Conservation (phyloP, 2,329 filamentous ascomycete species). For the Ambrosiella xylebori region DNA sequence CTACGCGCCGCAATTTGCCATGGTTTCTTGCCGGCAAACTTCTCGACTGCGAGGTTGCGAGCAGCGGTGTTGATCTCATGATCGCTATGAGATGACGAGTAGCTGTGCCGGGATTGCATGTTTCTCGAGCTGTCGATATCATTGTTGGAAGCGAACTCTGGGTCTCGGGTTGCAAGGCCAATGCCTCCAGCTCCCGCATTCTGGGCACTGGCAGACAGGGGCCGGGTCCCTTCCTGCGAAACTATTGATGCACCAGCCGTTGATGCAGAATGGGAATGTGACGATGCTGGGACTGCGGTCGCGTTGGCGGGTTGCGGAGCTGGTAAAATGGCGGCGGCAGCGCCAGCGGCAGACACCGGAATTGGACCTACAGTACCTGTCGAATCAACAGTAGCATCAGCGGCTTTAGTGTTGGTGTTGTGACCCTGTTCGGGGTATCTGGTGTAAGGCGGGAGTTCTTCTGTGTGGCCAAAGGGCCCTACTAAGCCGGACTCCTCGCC, state of each 20-base stretch:
- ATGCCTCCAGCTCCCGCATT: constrained; percentile 41
- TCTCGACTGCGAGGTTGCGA: constrained; percentile 27
- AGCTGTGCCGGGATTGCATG: constrained; percentile 34
- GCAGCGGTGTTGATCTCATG: constrained; percentile 38
- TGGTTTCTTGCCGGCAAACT: constrained; percentile 27
- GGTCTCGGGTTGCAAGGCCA: constrained; percentile 42
- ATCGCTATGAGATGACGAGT: constrained; percentile 32
- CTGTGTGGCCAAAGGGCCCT: constrained; percentile 72
- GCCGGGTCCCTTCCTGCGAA: not conserved
- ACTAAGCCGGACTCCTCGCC: constrained; percentile 86
- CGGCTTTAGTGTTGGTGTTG: constrained; percentile 19
- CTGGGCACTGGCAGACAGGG: constrained; percentile 3
- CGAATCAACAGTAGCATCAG: not conserved
- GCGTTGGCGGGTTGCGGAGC: not conserved
- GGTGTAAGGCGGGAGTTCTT: constrained; percentile 82
- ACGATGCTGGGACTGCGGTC: not conserved
- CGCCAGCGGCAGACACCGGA: not conserved
- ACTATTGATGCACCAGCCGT: constrained; percentile 3
- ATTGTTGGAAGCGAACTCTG: constrained; percentile 40
- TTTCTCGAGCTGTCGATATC: constrained; percentile 34
- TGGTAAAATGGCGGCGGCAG: constrained; percentile 2
- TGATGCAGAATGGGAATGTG: constrained; percentile 6
- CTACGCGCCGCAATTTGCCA: constrained; percentile 38
- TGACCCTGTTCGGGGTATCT: constrained; percentile 64
- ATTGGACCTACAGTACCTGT: constrained; percentile 7